Evolutionary conservation across 306 rosid species (phyloP), one percentile per base, ranked within the genome.

Genomic region (Ormosia emarginata): DNA sequence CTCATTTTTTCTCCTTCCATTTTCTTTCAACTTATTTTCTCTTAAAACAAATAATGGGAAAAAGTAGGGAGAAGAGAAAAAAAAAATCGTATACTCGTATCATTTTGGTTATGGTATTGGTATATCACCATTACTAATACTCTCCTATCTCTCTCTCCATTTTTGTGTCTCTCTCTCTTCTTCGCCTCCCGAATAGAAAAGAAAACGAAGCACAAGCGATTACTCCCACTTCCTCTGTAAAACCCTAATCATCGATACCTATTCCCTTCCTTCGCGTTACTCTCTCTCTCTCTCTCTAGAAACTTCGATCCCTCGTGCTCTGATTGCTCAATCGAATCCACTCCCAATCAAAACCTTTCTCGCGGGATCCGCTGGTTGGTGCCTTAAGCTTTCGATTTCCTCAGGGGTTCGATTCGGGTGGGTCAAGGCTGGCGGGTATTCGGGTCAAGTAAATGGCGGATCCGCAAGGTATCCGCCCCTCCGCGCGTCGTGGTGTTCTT

Each of bases 371-470:
- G 74, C 41, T 34, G 71, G 71, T 76, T 62, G 55, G 55, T 59
- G 29, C 30, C 40, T 32, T 13, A 9, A 13, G 8, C 41, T 12
- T 61, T 82, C 10, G 72, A 24, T 71, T 77, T 78, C 24, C 33
- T 32, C 77, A 82, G 84, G 82, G 4, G 81, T 83, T 74, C 47
- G 66, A 34, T 69, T 43, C 24, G 33, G 78, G 71, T 62, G 62
- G 55, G 65, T 82, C 64, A 87, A 91, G 85, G 91, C 98, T 95
- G 97, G 98, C 95, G 90, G 89, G 88, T 66, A 83, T 78, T 71
- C 24, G 86, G 85, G 84, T 67, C 66, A 74, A 72, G 87, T 93
- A 86, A 91, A 95, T 95, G 99, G 90, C 89, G 92, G 99, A 91
- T 95, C 92, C 91, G 90, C 91, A 92, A 30, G 88, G 90, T 84